Conservation (phyloP, 805 yeast species). For the Lachancea nothofagi region DNA sequence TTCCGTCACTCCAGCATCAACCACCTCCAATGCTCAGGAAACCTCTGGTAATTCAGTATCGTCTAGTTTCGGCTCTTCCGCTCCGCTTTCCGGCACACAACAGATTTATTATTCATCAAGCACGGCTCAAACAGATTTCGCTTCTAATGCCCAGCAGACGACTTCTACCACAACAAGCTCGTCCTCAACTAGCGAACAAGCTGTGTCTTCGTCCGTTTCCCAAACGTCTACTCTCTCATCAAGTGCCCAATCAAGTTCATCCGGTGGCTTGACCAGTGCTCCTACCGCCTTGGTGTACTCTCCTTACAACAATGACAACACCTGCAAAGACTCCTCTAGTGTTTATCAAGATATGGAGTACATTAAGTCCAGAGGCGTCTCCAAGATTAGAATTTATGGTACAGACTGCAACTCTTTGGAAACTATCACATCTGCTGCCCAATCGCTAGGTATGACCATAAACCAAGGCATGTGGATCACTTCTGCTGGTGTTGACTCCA, state of each 20-base stretch:
- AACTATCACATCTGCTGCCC: constrained; percentile 59
- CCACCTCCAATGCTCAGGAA: not conserved
- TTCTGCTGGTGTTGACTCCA: constrained; percentile 58
- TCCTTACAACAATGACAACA: constrained; percentile 65
- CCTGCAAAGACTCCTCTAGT: constrained; percentile 55
- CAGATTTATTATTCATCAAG: not conserved
- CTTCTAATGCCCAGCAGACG: not conserved
- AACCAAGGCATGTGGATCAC: constrained; percentile 87
- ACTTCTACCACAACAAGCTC: not conserved
- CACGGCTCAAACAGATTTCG: constrained; percentile 1
- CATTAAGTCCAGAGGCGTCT: constrained; percentile 58
- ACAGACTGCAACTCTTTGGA: constrained; percentile 73
- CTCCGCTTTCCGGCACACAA: no score
- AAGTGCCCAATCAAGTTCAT: constrained; percentile 15
- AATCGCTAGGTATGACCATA: constrained; percentile 56
- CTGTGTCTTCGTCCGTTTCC: constrained; percentile 17
- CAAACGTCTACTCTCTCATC: constrained; percentile 20
- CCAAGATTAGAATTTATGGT: constrained; percentile 71
- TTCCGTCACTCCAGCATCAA: constrained; percentile 10
- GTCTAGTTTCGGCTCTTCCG: no score
- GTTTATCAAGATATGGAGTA: constrained; percentile 54
- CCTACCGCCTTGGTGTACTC: constrained; percentile 68
- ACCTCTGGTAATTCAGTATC: not conserved
- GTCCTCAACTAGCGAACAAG: not conserved
- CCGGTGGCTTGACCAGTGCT: constrained; percentile 28